These are phyloP conservation scores for Penicillium soppii DNA, from an alignment of 495 filamentous ascomycete species.

Conservation along the genomic window DNA sequence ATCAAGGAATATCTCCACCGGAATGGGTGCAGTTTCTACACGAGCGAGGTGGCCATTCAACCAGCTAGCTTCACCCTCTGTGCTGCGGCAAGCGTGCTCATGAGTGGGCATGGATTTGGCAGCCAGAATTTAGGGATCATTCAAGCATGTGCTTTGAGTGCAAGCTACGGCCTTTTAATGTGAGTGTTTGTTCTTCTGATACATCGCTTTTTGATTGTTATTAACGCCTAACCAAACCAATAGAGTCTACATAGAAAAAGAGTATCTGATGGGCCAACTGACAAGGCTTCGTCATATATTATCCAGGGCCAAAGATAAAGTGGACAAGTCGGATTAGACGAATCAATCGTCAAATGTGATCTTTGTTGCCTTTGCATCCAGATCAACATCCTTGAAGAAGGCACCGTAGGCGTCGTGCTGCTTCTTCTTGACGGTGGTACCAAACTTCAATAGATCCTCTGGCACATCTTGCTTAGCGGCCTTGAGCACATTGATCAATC, in stretches of 20 bases:
- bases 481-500: constrained; percentile 87
- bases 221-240: constrained; percentile 14
- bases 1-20: constrained; percentile 60
- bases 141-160: constrained; percentile 49
- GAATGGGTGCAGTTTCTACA: constrained; percentile 28
- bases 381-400: constrained; percentile 81
- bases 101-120: constrained; percentile 22
- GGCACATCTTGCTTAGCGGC: constrained; percentile 86
- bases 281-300: constrained; percentile 33
- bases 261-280: constrained; percentile 54
- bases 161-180: constrained; percentile 56
- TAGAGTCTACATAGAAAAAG: constrained; percentile 60
- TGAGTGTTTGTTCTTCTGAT: constrained; percentile 42
- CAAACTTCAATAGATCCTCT: constrained; percentile 85
- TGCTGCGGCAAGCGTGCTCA: constrained; percentile 30
- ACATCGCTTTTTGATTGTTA: background rate
- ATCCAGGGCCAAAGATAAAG: constrained; percentile 14
- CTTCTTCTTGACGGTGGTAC: constrained; percentile 99
- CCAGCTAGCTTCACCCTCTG: constrained; percentile 33
- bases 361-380: constrained; percentile 80
- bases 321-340: constrained; percentile 17
- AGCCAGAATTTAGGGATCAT: constrained; percentile 40
- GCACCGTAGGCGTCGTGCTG: constrained; percentile 87
- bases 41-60: constrained; percentile 26
- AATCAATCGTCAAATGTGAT: constrained; percentile 81